Conservation (phyloP, 805 yeast species). For the Kodamaea fukazawae region DNA sequence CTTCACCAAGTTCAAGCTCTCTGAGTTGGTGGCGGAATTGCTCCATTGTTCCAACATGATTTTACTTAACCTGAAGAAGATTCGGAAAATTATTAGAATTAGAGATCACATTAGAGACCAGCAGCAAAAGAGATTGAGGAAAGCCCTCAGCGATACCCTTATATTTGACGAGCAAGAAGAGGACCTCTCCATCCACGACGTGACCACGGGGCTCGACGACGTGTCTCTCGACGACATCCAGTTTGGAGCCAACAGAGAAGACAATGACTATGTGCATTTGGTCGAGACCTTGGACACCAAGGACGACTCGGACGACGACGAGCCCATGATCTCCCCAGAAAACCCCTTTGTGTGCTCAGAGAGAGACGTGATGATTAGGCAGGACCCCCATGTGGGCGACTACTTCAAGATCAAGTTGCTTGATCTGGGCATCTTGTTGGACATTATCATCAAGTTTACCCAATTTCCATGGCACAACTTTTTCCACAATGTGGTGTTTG, state of each 20-base stretch:
- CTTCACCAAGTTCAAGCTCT: slow-evolving; percentile 83
- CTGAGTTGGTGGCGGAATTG: slow-evolving; percentile 91
- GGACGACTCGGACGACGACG: slow-evolving; percentile 44
- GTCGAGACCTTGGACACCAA: slow-evolving; percentile 27
- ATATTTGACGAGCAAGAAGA: slow-evolving; percentile 12
- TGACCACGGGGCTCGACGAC: slow-evolving; percentile 38
- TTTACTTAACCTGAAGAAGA: slow-evolving; percentile 71
- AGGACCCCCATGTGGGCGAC: slow-evolving; percentile 80
- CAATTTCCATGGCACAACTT: slow-evolving; percentile 95
- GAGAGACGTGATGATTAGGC: slow-evolving; percentile 37
- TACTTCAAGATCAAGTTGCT: slow-evolving; percentile 75
- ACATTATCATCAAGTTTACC: slow-evolving; percentile 73
- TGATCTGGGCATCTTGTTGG: slow-evolving; percentile 67
- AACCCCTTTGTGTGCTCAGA: slow-evolving; percentile 41
- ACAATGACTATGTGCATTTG: slow-evolving; percentile 15
- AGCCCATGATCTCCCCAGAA: slow-evolving; percentile 42
- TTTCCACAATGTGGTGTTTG: slow-evolving; percentile 95
- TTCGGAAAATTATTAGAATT: slow-evolving; percentile 62
- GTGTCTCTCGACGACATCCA: slow-evolving; percentile 36
- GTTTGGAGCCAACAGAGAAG: slow-evolving; percentile 18
- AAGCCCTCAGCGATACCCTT: slow-evolving; percentile 11
- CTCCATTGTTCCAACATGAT: slow-evolving; percentile 98
- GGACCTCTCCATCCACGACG: slow-evolving; percentile 19
- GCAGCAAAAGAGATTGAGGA: slow-evolving; percentile 39
- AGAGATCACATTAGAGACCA: slow-evolving; percentile 62